Evolutionary conservation across 352 stramenopile species (phyloP).

Genomic region (Phytophthora citrophthora): DNA sequence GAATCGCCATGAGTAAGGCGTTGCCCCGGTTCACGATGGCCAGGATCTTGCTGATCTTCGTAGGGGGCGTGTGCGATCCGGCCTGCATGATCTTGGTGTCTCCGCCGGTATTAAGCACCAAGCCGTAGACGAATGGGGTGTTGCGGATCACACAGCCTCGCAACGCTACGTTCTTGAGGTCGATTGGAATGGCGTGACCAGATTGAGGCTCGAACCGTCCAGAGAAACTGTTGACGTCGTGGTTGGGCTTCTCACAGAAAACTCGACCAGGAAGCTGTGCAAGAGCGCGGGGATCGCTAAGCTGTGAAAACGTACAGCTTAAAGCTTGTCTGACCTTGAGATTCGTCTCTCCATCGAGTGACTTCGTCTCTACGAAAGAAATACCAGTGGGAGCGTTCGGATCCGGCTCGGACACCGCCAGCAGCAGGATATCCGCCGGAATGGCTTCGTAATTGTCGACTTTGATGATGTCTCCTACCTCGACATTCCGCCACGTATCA

Average conservation of each 20-base stretch:
- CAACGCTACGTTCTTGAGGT: conserved; percentile 86
- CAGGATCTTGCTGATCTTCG: conserved; percentile 85
- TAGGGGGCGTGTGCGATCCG: conserved; percentile 62
- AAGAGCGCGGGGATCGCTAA: conserved; percentile 70
- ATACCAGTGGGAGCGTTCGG: conserved; percentile 69
- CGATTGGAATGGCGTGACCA: conserved; percentile 83
- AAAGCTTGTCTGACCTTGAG: conserved; percentile 86
- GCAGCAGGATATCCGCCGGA: conserved; percentile 80
- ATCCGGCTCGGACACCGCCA: conserved; percentile 76
- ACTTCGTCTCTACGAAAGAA: conserved; percentile 90
- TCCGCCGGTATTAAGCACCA: conserved; percentile 82
- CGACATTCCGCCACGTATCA: conserved; percentile 64
- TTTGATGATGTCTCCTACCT: conserved; percentile 87
- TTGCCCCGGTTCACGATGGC: conserved; percentile 85
- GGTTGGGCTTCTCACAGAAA: conserved; percentile 83
- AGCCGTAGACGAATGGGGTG: conserved; percentile 75
- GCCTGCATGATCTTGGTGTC: conserved; percentile 92
- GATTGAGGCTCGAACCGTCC: conserved; percentile 76
- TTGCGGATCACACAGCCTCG: conserved; percentile 88
- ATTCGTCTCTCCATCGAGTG: conserved; percentile 88
- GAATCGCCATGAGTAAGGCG: conserved; percentile 75
- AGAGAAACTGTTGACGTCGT: conserved; percentile 89
- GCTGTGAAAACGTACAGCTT: conserved; percentile 84
- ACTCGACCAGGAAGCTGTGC: conserved; percentile 73
- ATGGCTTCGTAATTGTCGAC: conserved; percentile 88